Evolutionary conservation across 2,329 filamentous ascomycete genomes (phyloP), one percentile per base, ranked within the genome.

Genomic region (Elsinoe australis): DNA sequence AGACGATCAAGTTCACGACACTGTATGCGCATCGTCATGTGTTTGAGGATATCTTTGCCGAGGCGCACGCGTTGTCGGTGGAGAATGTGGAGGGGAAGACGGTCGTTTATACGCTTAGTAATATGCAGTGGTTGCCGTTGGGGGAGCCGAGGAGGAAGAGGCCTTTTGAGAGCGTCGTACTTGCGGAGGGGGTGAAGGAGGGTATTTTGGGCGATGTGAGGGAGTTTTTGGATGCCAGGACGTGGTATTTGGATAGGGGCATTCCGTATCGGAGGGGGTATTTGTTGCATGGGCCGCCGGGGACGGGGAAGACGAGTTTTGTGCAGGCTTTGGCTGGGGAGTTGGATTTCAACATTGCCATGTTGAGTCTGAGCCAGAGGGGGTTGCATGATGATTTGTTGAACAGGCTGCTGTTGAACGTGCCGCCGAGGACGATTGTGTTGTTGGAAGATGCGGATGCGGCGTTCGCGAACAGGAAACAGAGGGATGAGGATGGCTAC

Each of bases 321-420:
- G 95, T 98, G 53, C 88, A 95, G 65, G 89, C 92, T 0, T 70
- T 98, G 33, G 92, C 92, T 0, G 90, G 88, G n/a, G 82, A 92
- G 60, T 68, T 95, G 49, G 87, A 95, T 62, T 95, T 90, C 64
- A 86, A 86, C 58, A 92, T 95, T 56, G 88, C 89, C 46, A 89
- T 95, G 68, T 74, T 95, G 55, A 95, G 95, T 58, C 76, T 95
- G 22, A 92, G 85, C 65, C 87, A 95, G 68, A 77, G 87, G 48
- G 89, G 89, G 12, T 76, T 95, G 61, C 94, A 87, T 2, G 90
- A 95, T 58, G 87, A 95, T 61, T 80, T 89, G 55, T 71, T 95
- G 48, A 89, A 90, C 18, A 85, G 87, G 58, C 77, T 95, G 17
- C 73, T 95, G 47, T 87, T 86, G 7, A 89, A 90, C 61, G 75